Conservation (phyloP, 768 basidiomycete species). For the Cyathus striatus region DNA sequence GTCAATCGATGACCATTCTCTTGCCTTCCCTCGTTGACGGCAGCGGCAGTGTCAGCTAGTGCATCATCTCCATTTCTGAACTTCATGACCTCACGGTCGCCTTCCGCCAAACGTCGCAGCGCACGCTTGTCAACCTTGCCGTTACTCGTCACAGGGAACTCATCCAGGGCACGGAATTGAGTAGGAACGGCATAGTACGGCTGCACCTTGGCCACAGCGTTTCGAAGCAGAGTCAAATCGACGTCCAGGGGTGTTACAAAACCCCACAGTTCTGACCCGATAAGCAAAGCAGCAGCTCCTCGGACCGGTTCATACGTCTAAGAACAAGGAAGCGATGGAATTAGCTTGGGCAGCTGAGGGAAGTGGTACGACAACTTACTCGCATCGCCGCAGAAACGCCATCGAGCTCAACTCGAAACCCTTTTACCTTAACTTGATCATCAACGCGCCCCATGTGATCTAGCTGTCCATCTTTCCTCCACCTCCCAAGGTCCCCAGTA, state of each 20-base stretch:
- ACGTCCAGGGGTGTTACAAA: conserved; percentile 35
- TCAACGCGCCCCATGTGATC: conserved; percentile 28
- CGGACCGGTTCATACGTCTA: conserved; percentile 27
- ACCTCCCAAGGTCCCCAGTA: conserved; percentile 35
- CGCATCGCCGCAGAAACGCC: conserved; percentile 43
- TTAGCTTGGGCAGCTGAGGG: not conserved
- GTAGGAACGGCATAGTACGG: conserved; percentile 47
- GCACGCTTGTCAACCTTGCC: conserved; percentile 35
- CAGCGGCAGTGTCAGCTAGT: no score
- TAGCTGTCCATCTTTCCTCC: conserved; percentile 22
- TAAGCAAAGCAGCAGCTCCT: conserved; percentile 33
- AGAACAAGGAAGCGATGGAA: not conserved
- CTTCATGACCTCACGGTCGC: no score
- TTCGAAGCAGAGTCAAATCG: conserved; percentile 22
- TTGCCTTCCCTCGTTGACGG: no score
- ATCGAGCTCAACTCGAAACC: conserved; percentile 46
- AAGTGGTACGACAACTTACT: conserved; percentile 9
- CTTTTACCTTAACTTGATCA: conserved; percentile 48
- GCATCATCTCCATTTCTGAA: no score
- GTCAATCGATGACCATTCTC: no score
- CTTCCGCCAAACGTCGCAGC: conserved; percentile 13
- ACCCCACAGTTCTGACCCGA: conserved; percentile 40
- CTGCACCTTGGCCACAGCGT: conserved; percentile 31
- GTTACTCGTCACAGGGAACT: conserved; percentile 36
- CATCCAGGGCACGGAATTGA: conserved; percentile 16